Evolutionary conservation across 495 filamentous ascomycete genomes (phyloP), one percentile per base, ranked within the genome.

Genomic region (Penicillium manginii): DNA sequence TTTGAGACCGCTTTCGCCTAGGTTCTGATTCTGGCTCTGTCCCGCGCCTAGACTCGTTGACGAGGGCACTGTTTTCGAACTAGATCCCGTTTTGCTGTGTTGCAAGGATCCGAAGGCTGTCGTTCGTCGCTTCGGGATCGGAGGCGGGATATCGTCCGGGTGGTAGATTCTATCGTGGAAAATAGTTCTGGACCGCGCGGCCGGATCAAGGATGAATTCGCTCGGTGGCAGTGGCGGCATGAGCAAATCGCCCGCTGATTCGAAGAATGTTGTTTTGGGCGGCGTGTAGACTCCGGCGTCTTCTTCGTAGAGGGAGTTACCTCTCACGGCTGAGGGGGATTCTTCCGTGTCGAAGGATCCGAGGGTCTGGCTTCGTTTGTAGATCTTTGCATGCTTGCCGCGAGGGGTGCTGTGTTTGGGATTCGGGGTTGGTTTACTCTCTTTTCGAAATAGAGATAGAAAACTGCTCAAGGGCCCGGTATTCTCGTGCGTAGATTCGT

Each of bases 161-260:
- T 93, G 90, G 72, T 98, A 98, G 23, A 98, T 83, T 14, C 94
- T 88, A 71, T 98, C 94, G 75, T 98, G 94, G 74, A 97, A 97
- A 57, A 98, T 98, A 12, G 96, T 96, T 37, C 90, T 84, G 6
- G 91, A 84, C n/a, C 94, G 89, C 48, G 84, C 86, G 32, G 87
- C 81, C 14, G 93, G 93, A 55, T 97, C 86, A 54, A 90, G 81
- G 33, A 98, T 79, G 67, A 91, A 98, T 31, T 90, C 85, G 3
- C 82, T 79, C 0, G 89, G 83, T 14, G 94, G 93, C 2, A 98
- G 73, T 11, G 91, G 94, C 2, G 96, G 94, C 73, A 92, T 93
- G 22, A 98, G 81, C 18, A 98, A 74, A 67, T 98, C 93, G 11
- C 91, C 89, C 2, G 94, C 94, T 1, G 93, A 91, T 76, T 98